Evolutionary conservation across 1,139 yeast species (phyloP).

Genomic region (Candida gigantensis): DNA sequence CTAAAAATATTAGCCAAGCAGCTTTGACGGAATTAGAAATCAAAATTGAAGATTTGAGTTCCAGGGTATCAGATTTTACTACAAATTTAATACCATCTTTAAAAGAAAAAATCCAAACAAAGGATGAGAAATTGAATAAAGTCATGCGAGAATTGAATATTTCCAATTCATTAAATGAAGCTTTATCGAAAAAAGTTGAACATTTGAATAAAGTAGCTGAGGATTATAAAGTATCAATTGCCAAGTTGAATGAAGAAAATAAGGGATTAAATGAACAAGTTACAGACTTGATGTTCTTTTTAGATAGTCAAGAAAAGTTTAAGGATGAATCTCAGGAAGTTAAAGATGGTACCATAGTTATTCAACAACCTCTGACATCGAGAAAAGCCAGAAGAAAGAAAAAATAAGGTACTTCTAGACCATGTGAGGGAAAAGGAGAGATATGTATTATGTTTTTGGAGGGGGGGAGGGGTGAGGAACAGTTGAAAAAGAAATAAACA

Average conservation of each 20-base stretch:
- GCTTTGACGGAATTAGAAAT: slow-evolving; percentile 31
- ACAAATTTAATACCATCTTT: slow-evolving; percentile 34
- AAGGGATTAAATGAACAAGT: slow-evolving; percentile 67
- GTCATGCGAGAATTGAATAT: slow-evolving; percentile 33
- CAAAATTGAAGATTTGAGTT: slow-evolving; percentile 32
- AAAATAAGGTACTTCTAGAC: slow-evolving; percentile 8
- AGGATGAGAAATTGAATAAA: slow-evolving; percentile 33
- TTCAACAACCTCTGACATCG: slow-evolving; percentile 25
- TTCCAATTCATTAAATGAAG: slow-evolving; percentile 51
- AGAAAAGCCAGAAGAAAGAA: slow-evolving; percentile 22
- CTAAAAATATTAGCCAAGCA: slow-evolving; percentile 3
- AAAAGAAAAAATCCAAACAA: slow-evolving; percentile 28
- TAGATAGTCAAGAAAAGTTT: slow-evolving; percentile 73
- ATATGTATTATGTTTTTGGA: too few relatives aligned
- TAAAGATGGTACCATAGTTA: slow-evolving; percentile 65
- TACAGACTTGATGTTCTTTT: slow-evolving; percentile 76
- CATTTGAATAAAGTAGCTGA: slow-evolving; percentile 40
- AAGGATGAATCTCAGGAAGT: slow-evolving; percentile 70
- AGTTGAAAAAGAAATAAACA: neutral
- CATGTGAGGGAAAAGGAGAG: too few relatives aligned
- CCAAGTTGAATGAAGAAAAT: slow-evolving; percentile 37
- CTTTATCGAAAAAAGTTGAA: slow-evolving; percentile 59
- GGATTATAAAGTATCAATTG: slow-evolving; percentile 24
- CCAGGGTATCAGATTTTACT: slow-evolving; percentile 25
- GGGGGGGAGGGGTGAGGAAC: too few relatives aligned